Conservation (phyloP, 2,329 filamentous ascomycete species). For the Penicillium psychrosexuale region DNA sequence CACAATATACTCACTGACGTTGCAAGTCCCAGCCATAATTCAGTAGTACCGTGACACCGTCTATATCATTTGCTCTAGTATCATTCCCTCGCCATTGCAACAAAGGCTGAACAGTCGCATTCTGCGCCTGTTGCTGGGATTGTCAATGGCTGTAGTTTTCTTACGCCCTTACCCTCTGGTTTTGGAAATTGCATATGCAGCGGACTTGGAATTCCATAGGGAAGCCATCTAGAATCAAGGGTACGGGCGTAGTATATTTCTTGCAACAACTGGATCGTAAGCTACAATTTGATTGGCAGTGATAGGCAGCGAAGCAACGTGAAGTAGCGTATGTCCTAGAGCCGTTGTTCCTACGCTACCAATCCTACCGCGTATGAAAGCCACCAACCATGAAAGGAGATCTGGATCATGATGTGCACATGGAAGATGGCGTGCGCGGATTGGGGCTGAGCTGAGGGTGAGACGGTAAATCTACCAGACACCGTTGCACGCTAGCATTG, state of each 20-base stretch:
- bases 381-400: neutral
- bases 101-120: neutral
- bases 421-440: too few species aligned
- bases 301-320: neutral
- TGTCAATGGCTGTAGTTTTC: too few species aligned
- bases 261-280: neutral
- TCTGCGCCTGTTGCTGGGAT: neutral
- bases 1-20: neutral
- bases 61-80: neutral
- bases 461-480: neutral
- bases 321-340: neutral
- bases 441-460: too few species aligned
- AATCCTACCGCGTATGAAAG: neutral
- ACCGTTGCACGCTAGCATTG: neutral
- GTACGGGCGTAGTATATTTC: neutral
- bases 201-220: neutral
- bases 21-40: neutral
- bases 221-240: neutral
- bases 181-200: neutral
- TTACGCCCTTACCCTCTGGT: neutral
- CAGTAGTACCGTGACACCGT: neutral
- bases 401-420: neutral
- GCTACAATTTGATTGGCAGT: neutral
- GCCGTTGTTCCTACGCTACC: neutral
- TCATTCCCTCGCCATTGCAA: neutral